Conservation (phyloP, 2,329 filamentous ascomycete genomes). For the Fusarium algeriense region DNA sequence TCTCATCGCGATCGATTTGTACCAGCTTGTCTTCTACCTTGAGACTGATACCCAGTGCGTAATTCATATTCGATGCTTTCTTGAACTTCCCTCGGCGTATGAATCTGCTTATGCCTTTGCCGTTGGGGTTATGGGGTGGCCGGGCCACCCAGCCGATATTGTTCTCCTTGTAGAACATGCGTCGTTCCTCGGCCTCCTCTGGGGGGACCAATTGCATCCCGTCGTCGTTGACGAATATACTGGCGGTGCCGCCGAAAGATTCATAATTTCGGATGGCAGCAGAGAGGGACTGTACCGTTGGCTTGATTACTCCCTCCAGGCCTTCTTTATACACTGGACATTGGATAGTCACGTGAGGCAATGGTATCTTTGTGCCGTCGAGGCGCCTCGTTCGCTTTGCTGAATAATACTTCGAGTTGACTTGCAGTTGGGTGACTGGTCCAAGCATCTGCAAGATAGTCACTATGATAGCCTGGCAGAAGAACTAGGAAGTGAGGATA, state of each 20-base stretch:
- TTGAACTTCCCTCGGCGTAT: slow-evolving; percentile 71
- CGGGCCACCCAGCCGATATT: slow-evolving; percentile 68
- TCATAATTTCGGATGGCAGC: slow-evolving; percentile 71
- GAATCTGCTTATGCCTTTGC: slow-evolving; percentile 55
- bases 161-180: slow-evolving; percentile 68
- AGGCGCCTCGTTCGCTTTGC: background rate
- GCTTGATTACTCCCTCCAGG: slow-evolving; percentile 58
- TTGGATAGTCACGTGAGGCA: slow-evolving; percentile 59
- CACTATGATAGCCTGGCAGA: background rate
- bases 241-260: slow-evolving; percentile 71
- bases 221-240: slow-evolving; percentile 76
- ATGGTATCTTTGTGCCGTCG: background rate
- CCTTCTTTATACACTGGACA: slow-evolving; percentile 59
- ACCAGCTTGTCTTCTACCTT: slow-evolving; percentile 65
- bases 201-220: slow-evolving; percentile 71
- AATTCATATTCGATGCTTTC: slow-evolving; percentile 77
- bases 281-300: slow-evolving; percentile 66
- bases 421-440: background rate
- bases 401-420: slow-evolving; percentile 35
- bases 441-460: background rate
- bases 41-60: slow-evolving; percentile 65
- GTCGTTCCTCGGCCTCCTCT: slow-evolving; percentile 61
- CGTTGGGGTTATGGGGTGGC: slow-evolving; percentile 45
- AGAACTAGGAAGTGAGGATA: background rate
- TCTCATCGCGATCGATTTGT: background rate